A percentile compares a stretch with the other conserved stretches of the same genome.
phyloP scores from a whole-genome alignment of 148 eudicot species.

The Cornus suecica region DNA sequence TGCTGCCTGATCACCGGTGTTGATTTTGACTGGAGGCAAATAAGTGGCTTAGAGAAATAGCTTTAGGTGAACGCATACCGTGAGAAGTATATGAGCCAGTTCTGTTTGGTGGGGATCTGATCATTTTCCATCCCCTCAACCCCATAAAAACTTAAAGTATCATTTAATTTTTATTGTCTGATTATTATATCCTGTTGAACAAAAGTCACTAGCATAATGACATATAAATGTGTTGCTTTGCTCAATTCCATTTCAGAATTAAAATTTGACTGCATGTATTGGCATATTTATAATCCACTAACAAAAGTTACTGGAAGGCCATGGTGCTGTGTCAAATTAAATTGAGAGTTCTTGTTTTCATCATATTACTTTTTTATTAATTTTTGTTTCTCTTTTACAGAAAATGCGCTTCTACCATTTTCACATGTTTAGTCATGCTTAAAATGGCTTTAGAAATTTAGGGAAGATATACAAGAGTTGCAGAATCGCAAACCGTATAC shows the following conservation, averaged over 20 bases:
- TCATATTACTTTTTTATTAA: too few species aligned
- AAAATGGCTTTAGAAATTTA: too few species aligned
- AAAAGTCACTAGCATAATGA: background rate
- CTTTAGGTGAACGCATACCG: background rate
- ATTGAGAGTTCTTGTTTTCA: too few species aligned
- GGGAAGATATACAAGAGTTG: too few species aligned
- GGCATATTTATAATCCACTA: too few species aligned
- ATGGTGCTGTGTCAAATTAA: too few species aligned
- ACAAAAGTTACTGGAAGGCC: too few species aligned
- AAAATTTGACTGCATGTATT: background rate
- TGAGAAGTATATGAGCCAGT: background rate
- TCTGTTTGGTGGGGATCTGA: slow-evolving; percentile 16
- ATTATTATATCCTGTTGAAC: background rate
- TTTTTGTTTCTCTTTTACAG: too few species aligned
- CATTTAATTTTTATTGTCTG: background rate
- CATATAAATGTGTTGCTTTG: background rate
- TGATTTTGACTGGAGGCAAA: slow-evolving; percentile 9
- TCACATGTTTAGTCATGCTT: too few species aligned
- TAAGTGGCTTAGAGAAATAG: slow-evolving; percentile 11
- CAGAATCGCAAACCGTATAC: too few species aligned
- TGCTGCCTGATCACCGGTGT: slow-evolving; percentile 57
- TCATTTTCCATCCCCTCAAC: background rate
- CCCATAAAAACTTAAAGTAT: background rate
- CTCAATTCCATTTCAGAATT: background rate
- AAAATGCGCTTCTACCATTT: too few species aligned